Base-by-base conservation (phyloP, 768 basidiomycete genomes). In the Boletus bicolor region DNA sequence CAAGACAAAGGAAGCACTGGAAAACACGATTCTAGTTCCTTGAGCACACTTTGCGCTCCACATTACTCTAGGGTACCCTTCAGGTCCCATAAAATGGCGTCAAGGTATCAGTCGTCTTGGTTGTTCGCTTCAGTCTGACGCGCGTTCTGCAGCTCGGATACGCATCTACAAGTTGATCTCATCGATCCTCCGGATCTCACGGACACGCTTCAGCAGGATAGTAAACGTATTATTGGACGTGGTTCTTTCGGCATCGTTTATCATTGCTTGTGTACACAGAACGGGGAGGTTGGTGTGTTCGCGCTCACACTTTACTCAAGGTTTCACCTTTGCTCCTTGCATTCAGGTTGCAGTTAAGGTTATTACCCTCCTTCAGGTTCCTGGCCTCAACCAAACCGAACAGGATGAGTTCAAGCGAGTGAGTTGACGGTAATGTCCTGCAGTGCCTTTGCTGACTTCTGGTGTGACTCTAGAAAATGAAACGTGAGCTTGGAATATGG, bases 401-500 rank as follows among this genome's bases (percentile, higher is more conserved):
- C 30, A 30, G n/a, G 30, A 26, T 1, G 24, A 21, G 1, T 19
- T 57, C 26, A 0, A n/a, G 7, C 49, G 55, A 21, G 58, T 57
- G 11, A 52, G 58, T 30, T 17, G 7, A 35, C 32, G 6, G 32
- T 2, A 36, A 24, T 14, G 8, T 44, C 17, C 3, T 3, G 19
- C 1, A 4, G 3, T 10, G 28, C 28, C 7, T 37, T 28, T 2
- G 19, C 35, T 51, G 36, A 55, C n/a, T 9, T 36, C 26, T 9
- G 1, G 5, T 10, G 5, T 21, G 2, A n/a, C 28, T n/a, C 15
- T 19, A 59, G 58, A 53, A 53, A 49, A 17, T 36, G 11, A 52
- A 3, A n/a, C 58, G 58, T 2, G 58, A 59, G 12, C 36, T 37
- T 14, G 50, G 36, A 38, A 10, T 59, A 38, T 59, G 58, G 58